A percentile compares a stretch with the other conserved stretches of the same genome.
phyloP scores from a whole-genome alignment of 164 flowering plant genomes.

The Aristolochia fimbriata region DNA sequence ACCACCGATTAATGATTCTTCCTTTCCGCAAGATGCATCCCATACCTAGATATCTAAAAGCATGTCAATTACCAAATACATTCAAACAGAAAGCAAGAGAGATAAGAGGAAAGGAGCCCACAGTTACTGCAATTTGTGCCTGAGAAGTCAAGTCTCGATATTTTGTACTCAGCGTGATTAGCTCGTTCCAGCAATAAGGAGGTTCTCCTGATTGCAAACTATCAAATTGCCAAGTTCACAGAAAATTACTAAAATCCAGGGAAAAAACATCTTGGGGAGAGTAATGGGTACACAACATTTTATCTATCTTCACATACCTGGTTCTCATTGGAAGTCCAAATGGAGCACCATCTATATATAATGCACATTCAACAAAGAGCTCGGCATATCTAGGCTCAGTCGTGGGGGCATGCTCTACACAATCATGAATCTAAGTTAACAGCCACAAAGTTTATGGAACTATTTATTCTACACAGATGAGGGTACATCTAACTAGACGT shows the following conservation, averaged over 20 bases:
- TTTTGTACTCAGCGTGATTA: conserved; percentile 79
- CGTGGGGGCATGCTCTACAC: conserved; percentile 31
- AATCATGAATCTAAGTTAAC: neutral
- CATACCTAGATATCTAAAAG: conserved; percentile 47
- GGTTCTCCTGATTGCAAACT: conserved; percentile 81
- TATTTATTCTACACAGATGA: too few species aligned
- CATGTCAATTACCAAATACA: neutral
- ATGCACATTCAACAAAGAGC: conserved; percentile 73
- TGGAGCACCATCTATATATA: conserved; percentile 84
- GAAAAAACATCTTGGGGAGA: neutral
- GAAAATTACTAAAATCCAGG: neutral
- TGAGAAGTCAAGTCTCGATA: conserved; percentile 88
- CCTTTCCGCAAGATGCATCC: conserved; percentile 84
- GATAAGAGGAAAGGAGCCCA: conserved; percentile 16
- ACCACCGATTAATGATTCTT: conserved; percentile 81
- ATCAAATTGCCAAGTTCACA: neutral
- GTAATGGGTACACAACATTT: neutral
- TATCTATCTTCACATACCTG: conserved; percentile 35
- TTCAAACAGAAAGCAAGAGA: neutral
- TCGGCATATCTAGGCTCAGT: conserved; percentile 63
- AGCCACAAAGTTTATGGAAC: too few species aligned
- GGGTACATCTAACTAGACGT: too few species aligned
- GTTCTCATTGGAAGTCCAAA: conserved; percentile 90
- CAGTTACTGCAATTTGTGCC: conserved; percentile 86
- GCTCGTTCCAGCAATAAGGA: conserved; percentile 86